A percentile compares a stretch with the other conserved stretches of the same genome.
These are phyloP conservation scores for Metschnikowia henanensis DNA, from an alignment of 805 yeast genomes.

Conservation along the genomic window DNA sequence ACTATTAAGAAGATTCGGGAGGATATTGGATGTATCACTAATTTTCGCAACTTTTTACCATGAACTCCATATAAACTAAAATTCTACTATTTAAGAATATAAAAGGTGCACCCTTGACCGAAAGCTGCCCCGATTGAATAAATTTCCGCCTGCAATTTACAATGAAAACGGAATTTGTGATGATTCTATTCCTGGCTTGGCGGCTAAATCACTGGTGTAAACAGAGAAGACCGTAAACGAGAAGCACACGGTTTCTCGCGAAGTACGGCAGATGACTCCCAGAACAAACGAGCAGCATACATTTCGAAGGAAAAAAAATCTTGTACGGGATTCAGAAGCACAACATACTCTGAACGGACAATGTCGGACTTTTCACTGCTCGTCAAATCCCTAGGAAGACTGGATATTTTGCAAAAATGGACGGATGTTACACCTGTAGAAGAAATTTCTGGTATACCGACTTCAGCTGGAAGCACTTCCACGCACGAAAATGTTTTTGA, in stretches of 20 bases:
- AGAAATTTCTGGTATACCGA: conserved; percentile 57
- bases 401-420: conserved; percentile 56
- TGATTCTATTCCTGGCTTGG: too few relatives aligned
- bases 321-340: background rate
- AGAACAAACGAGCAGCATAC: background rate
- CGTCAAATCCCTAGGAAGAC: conserved; percentile 50
- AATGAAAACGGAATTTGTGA: too few relatives aligned
- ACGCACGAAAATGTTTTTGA: conserved; percentile 49
- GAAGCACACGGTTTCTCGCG: background rate
- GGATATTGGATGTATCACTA: too few relatives aligned
- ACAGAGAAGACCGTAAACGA: background rate
- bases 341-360: background rate
- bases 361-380: conserved; percentile 44
- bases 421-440: conserved; percentile 67
- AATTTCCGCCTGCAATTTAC: too few relatives aligned
- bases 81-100: too few relatives aligned
- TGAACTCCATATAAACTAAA: too few relatives aligned
- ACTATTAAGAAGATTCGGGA: too few relatives aligned
- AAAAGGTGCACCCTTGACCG: too few relatives aligned
- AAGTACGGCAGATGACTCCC: conserved; percentile 5
- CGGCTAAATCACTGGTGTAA: too few relatives aligned
- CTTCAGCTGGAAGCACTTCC: conserved; percentile 26
- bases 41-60: too few relatives aligned
- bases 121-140: too few relatives aligned
- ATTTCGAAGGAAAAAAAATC: background rate